A percentile compares a stretch with the other conserved stretches of the same genome.
Evolutionary conservation across 257 asterid species (phyloP).

Genomic region (Misopates orontium): DNA sequence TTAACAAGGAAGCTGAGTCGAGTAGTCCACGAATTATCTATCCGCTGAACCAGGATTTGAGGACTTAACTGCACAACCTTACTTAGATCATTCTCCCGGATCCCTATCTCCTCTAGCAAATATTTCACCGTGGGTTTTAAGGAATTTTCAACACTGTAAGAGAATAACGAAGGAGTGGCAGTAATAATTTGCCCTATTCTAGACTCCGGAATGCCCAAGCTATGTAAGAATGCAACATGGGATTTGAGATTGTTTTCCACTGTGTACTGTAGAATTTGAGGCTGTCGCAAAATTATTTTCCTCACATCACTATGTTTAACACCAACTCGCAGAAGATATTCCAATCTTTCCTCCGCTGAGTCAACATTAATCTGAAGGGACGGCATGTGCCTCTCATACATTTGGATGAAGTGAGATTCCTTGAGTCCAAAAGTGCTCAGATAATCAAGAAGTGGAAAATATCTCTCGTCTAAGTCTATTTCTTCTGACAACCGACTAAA

Average conservation of each 20-base stretch:
- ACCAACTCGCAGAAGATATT: constrained; percentile 72
- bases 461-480: constrained; percentile 75
- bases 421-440: constrained; percentile 77
- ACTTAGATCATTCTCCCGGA: constrained; percentile 61
- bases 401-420: constrained; percentile 78
- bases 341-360: constrained; percentile 79
- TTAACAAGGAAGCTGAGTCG: constrained; percentile 73
- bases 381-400: constrained; percentile 95
- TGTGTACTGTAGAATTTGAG: constrained; percentile 81
- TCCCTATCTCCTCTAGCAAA: constrained; percentile 87
- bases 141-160: constrained; percentile 89
- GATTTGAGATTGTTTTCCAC: constrained; percentile 85
- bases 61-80: constrained; percentile 97
- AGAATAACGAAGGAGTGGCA: constrained; percentile 83
- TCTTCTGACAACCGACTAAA: constrained; percentile 64
- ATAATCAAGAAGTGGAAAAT: constrained; percentile 80
- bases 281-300: constrained; percentile 86
- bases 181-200: constrained; percentile 85
- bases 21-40: constrained; percentile 74
- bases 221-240: constrained; percentile 69
- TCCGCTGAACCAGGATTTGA: constrained; percentile 94
- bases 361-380: constrained; percentile 82
- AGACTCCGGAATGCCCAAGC: constrained; percentile 83
- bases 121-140: constrained; percentile 83
- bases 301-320: constrained; percentile 77